Evolutionary conservation across 768 basidiomycete species (phyloP).

Genomic region (Boletus barrowsii): DNA sequence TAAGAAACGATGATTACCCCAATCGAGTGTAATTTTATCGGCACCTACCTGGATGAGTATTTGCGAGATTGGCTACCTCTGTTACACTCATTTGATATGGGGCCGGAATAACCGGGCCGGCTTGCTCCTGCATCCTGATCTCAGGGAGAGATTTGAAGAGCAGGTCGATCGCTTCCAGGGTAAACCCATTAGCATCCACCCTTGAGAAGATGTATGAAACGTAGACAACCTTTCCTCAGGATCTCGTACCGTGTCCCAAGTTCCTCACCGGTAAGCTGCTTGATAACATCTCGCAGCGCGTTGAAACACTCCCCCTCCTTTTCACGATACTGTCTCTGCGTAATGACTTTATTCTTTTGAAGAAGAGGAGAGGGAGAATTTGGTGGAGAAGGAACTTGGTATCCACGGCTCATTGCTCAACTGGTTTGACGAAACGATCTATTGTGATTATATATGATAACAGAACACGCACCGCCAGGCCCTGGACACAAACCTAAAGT

Average conservation of each 20-base stretch:
- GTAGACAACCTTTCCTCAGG: conserved; percentile 19
- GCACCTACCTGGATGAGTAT: not conserved
- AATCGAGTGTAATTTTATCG: not conserved
- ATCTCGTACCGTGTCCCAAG: conserved; percentile 19
- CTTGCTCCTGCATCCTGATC: not conserved
- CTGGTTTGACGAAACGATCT: not conserved
- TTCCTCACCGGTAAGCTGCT: conserved; percentile 17
- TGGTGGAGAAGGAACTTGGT: not conserved
- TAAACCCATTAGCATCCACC: not conserved
- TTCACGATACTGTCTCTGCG: conserved; percentile 22
- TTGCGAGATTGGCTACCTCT: not conserved
- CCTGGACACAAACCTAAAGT: not conserved
- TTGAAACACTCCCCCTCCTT: conserved; percentile 19
- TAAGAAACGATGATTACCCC: conserved; percentile 2
- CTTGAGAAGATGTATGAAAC: not conserved
- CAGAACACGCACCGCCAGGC: not conserved
- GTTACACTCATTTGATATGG: not conserved
- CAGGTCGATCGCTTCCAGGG: conserved; percentile 5
- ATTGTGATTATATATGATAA: not conserved
- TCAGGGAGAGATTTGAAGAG: not conserved
- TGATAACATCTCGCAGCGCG: conserved; percentile 14
- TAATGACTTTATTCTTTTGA: conserved; percentile 10
- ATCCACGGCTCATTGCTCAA: not conserved
- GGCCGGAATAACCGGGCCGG: not conserved
- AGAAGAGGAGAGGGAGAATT: not conserved